Evolutionary conservation across 2,329 filamentous ascomycete species (phyloP).

Genomic region (Bisporella sp.): DNA sequence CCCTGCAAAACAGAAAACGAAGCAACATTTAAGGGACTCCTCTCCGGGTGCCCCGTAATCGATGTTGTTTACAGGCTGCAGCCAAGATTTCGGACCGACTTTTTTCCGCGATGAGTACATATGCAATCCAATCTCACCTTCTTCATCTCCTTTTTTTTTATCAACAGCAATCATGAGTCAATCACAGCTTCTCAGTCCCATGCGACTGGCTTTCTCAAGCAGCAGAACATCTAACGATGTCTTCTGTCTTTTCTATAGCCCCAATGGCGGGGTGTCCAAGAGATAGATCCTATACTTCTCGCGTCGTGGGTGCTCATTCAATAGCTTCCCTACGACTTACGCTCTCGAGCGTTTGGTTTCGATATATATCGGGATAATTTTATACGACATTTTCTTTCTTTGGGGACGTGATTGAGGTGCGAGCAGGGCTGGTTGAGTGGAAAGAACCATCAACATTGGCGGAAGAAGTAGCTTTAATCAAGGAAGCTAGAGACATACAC

Average conservation of each 20-base stretch:
- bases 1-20: no score
- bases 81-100: no score
- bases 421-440: background rate
- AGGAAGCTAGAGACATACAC: slow-evolving; percentile 6
- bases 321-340: slow-evolving; percentile 20
- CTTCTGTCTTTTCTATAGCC: slow-evolving; percentile 22
- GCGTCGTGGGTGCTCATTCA: slow-evolving; percentile 20
- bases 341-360: slow-evolving; percentile 15
- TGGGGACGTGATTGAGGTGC: slow-evolving; percentile 7
- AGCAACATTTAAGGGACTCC: no score
- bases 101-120: no score
- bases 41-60: no score
- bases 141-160: slow-evolving; percentile 7
- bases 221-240: slow-evolving; percentile 22
- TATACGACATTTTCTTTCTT: slow-evolving; percentile 11
- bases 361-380: slow-evolving; percentile 1
- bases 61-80: no score
- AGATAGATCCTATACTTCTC: slow-evolving; percentile 19
- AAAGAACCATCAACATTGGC: slow-evolving; percentile 11
- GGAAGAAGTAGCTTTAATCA: slow-evolving; percentile 6
- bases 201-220: slow-evolving; percentile 17
- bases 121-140: background rate
- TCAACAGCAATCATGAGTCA: slow-evolving; percentile 22
- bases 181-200: slow-evolving; percentile 18
- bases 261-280: slow-evolving; percentile 24